These are phyloP conservation scores for Orbilia oligospora DNA, from an alignment of 2,329 filamentous ascomycete species.

Conservation along the genomic window DNA sequence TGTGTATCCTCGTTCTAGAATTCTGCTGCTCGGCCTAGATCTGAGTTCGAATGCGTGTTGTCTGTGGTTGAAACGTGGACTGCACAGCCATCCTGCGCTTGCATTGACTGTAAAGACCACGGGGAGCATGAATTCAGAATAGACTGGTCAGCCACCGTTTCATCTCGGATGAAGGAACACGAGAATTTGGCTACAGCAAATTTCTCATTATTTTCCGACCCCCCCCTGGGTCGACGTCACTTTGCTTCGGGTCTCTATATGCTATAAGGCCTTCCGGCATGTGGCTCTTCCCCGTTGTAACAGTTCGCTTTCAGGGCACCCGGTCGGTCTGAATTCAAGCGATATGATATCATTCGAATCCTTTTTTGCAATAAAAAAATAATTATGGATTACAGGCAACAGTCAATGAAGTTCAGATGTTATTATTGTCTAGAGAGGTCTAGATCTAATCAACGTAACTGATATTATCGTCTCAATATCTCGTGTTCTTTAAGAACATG, in stretches of 20 bases:
- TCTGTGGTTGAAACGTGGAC: not conserved
- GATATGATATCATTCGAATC: not conserved
- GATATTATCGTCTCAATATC: not conserved
- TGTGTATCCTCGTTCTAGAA: not conserved
- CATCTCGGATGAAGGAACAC: not conserved
- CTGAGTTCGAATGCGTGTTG: not conserved
- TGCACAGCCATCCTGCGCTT: not conserved
- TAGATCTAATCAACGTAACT: too few relatives aligned
- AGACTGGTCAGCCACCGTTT: not conserved
- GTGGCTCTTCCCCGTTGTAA: constrained; percentile 14
- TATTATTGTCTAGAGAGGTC: too few relatives aligned
- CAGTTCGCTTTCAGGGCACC: constrained; percentile 13
- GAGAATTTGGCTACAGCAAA: constrained; percentile 16
- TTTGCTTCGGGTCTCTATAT: constrained; percentile 4
- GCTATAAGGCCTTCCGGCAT: constrained; percentile 24
- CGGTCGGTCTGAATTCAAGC: not conserved
- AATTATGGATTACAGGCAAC: too few relatives aligned
- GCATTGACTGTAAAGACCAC: constrained; percentile 2
- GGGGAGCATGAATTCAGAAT: not conserved
- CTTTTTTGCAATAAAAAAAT: too few relatives aligned
- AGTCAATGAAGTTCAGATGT: too few relatives aligned
- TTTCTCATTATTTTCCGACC: constrained; percentile 6
- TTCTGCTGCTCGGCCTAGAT: not conserved
- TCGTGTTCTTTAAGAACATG: constrained; percentile 2
- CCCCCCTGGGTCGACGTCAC: constrained; percentile 14